Base-by-base conservation (phyloP, 768 basidiomycete species). In the Termitomyces sp. region DNA sequence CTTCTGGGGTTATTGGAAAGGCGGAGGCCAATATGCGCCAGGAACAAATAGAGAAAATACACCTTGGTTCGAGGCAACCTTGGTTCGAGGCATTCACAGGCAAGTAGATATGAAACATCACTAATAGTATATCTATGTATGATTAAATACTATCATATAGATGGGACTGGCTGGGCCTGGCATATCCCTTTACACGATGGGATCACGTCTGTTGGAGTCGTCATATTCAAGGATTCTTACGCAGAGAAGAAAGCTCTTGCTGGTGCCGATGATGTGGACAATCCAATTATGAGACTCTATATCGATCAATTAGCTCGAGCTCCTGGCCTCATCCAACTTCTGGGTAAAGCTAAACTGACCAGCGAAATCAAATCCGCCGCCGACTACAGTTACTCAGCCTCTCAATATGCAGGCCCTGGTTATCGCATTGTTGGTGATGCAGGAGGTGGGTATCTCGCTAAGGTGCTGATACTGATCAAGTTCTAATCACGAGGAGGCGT, bases 1-100 rank as follows among this genome's bases (percentile, higher is more conserved):
- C 1, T 72, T 80, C 20, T 90, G 88, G 88, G 86, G 84, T 2
- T 90, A 90, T 64, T 90, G 86, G 86, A 76, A 67, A 32, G 82
- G 78, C 2, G 74, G 77, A 8, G 75, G 74, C 3, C 75, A 71
- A 57, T 88, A 83, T 63, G 74, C 71, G 1, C 57, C 63, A n/a
- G 78, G 77, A 13, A 79, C 79, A 0, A 54, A 61, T 16, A 73
- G 80, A 22, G 77, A 80, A 62, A 79, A 80, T 40, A 75, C 83
- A 1, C 76, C 81, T 13, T 80, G 76, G 75, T 79, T 84, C 57
- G n/a, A n/a, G n/a, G n/a, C n/a, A n/a, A 1, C 76, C 81, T 13
- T 80, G 76, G 75, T 79, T 84, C 57, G 87, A 87, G 66, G 83
- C 86, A 1, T 67, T 88, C 36, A 76, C 76, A 63, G 86, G 86